Base-by-base conservation (phyloP, 75 land plant species). In the Picea sitchensis region DNA sequence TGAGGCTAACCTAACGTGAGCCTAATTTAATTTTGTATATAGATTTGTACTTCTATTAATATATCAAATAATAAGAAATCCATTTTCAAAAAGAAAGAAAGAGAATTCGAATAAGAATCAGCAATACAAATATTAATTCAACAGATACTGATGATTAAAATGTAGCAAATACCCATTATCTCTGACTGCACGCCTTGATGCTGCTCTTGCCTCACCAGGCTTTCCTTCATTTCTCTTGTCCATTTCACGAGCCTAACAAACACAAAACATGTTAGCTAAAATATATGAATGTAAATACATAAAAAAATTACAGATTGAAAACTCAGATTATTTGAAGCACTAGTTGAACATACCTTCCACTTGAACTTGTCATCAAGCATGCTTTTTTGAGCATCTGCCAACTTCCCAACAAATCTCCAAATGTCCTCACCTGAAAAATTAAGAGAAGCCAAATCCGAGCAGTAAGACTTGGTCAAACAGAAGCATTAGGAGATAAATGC, bases 281-380 rank as follows among this genome's bases (percentile, higher is more conserved):
- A 65, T 32, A 30, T 36, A 65, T 65, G 36, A 65, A 65, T 65
- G 30, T 32, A 31, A 32, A 65, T 4, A 36, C 34, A 65, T 65
- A 8, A 44, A 74, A 38, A 74, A 44, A 34, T 30, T 65, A 17
- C 38, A 54, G 12, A 54, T 26, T 65, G 14, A n/a, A 74, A 14
- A 30, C n/a, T 41, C 34, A 78, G 17, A 80, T 44, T 4, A 13
- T 32, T 14, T 31, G 14, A 65, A 32, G 69, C 26, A 11, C 4
- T 30, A 32, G 14, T 65, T 65, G 31, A 32, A 26, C 79, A 59
- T 32, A 86, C 88, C 87, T 85, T 87, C 88, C 88, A 87, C 74
- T 87, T 87, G 81, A 87, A 87, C 69, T 87, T 87, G 51, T 87
- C 88, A 73, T 87, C 88, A 36, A 87, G 69, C 75, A 87, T 80